Base-by-base conservation (phyloP, 2,329 filamentous ascomycete species). In the Fragosphaeria purpurea region DNA sequence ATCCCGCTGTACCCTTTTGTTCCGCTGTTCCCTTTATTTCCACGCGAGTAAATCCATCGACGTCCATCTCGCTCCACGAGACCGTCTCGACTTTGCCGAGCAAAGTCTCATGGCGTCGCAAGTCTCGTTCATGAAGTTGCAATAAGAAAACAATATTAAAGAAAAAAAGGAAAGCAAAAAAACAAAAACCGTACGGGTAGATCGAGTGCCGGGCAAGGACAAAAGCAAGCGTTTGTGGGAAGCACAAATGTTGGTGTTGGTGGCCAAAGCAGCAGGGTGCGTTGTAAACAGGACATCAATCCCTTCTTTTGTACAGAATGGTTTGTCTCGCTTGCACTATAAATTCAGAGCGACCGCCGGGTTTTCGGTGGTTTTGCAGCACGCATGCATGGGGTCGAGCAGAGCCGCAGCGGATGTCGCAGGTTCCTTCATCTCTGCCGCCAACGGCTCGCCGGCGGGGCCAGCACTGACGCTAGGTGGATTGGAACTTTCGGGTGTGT, bases 401-500 rank as follows among this genome's bases (percentile, higher is more conserved):
- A 11, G 39, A 3, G 38, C 39, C n/a, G 47, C 7, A 1, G 44
- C 34, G n/a, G 42, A 34, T 31, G 41, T 7, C 31, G 22, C 30
- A 8, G 38, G 12, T 33, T 48, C 47, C 10, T 37, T 48, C 38
- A 40, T 40, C 13, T 49, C 47, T 6, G 38, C 44, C 7, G 40
- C 50, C 31, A 44, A 35, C n/a, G 48, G 30, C 5, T 38, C 45
- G 52, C 69, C 72, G 11, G 69, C 63, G 46, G 77, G 76, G 60
- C 80, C 82, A 39, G 73, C 72, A 56, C 74, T 79, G 3, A 80
- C 78, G 63, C 82, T 86, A 5, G 82, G 77, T 3, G 82, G 72
- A 53, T 76, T 81, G 62, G 72, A 82, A 62, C 79, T 86, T 58
- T 82, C 79, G 2, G 82, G 82, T 55, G 80, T 86, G 61, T 85